These are phyloP conservation scores for Ascochyta lentis DNA, from an alignment of 2,329 filamentous ascomycete species.

Conservation along the genomic window DNA sequence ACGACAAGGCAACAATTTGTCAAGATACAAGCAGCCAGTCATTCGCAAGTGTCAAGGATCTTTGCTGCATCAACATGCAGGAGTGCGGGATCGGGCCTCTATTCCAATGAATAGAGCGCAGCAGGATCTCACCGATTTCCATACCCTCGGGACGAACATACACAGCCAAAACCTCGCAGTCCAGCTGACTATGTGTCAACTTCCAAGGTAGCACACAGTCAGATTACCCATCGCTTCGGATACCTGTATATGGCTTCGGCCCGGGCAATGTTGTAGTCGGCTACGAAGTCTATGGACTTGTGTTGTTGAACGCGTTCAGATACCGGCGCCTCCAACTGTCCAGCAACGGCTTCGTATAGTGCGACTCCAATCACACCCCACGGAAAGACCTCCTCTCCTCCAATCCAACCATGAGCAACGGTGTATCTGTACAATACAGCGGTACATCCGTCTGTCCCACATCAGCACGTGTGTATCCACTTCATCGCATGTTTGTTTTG, in stretches of 20 bases:
- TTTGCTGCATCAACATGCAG: neutral
- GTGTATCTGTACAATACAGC: neutral
- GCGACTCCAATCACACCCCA: neutral
- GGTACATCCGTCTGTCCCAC: neutral
- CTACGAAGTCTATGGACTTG: neutral
- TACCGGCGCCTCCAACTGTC: neutral
- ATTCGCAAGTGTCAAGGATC: neutral
- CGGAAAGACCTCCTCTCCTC: neutral
- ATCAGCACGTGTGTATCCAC: slow-evolving; percentile 32
- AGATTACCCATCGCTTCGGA: neutral
- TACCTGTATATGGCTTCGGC: neutral
- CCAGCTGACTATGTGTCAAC: slow-evolving; percentile 1
- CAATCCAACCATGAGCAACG: neutral
- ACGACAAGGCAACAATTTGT: neutral
- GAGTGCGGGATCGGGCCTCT: neutral
- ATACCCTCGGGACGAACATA: neutral
- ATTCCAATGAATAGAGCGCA: neutral
- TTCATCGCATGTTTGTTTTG: slow-evolving; percentile 30
- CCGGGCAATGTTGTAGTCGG: neutral
- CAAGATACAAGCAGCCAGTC: neutral
- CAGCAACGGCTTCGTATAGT: neutral
- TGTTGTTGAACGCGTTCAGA: neutral
- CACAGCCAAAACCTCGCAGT: neutral
- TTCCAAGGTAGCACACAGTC: slow-evolving; percentile 1
- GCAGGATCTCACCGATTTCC: slow-evolving; percentile 10